phyloP scores from a whole-genome alignment of 305 asterid species.

The Solanum hybrid region DNA sequence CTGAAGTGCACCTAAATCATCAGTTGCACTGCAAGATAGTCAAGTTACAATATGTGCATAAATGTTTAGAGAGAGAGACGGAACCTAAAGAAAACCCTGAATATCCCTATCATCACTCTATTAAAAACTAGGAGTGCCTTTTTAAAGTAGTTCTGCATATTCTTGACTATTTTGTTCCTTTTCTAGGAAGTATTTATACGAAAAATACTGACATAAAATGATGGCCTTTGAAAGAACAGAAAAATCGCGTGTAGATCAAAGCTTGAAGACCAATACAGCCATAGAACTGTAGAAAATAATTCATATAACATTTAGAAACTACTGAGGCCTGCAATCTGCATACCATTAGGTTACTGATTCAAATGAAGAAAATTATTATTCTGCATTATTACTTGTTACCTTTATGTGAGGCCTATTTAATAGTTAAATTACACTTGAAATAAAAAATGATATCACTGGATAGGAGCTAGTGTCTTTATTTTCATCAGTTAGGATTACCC shows the following conservation, averaged over 20 bases:
- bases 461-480: neutral
- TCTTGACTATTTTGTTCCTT: neutral
- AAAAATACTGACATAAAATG: neutral
- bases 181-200: neutral
- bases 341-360: neutral
- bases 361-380: neutral
- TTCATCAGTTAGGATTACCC: neutral
- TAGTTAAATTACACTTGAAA: constrained; percentile 1
- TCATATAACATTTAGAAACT: neutral
- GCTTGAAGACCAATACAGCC: neutral
- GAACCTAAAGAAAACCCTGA: neutral
- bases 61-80: neutral
- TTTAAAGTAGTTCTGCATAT: neutral
- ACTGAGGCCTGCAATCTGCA: neutral
- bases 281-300: neutral
- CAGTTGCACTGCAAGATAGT: constrained; percentile 37
- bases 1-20: constrained; percentile 47
- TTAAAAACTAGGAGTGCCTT: neutral
- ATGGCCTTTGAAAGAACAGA: neutral
- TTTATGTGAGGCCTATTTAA: neutral
- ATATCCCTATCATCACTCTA: neutral
- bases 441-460: neutral
- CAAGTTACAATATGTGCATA: neutral
- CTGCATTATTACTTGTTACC: neutral
- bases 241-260: neutral